Percentiles rank a stretch among this genome's conserved stretches.
Conservation (phyloP, 2,329 filamentous ascomycete genomes). For the Aspergillus sp. region DNA sequence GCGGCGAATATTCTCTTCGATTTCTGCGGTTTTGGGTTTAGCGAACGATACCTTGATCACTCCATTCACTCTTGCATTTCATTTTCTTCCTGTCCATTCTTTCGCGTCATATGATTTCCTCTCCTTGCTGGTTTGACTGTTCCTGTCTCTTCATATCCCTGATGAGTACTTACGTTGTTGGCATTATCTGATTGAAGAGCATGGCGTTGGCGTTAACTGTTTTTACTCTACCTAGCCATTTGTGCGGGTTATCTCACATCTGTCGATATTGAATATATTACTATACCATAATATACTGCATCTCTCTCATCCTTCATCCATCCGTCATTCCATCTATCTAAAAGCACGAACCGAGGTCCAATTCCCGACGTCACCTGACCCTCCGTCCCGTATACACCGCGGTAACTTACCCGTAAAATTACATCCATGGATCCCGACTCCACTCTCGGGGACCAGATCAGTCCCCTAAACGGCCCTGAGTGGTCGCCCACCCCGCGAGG, state of each 20-base stretch:
- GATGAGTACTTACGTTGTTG: constrained; percentile 12
- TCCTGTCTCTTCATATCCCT: constrained; percentile 14
- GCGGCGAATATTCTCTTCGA: background rate
- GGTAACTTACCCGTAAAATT: no score
- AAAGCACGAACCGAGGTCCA: no score
- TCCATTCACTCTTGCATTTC: constrained; percentile 1
- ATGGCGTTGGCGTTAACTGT: constrained; percentile 23
- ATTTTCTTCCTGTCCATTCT: background rate
- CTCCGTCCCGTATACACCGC: no score
- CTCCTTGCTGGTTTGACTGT: background rate
- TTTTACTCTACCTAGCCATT: constrained; percentile 1
- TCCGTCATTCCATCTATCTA: no score
- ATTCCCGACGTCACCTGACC: no score
- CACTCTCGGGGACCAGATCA: no score
- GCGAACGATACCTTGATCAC: constrained; percentile 6
- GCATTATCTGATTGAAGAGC: constrained; percentile 16
- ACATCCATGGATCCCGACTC: no score
- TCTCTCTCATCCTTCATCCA: no score
- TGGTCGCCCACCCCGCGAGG: no score
- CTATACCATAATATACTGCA: no score
- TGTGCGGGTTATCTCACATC: background rate
- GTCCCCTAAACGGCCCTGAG: no score
- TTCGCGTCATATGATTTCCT: background rate
- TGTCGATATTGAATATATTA: background rate
- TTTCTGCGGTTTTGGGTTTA: background rate